Evolutionary conservation across 129 eudicot genomes (phyloP).

Genomic region (carrot (Daucus carota)): DH1_v3.0 NC_030388.2:26890501-26891000

Average conservation of each 20-base stretch:
- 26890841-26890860: neutral
- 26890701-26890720: slow-evolving; percentile 31
- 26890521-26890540: too few relatives aligned
- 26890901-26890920: neutral
- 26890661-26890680: slow-evolving; percentile 30
- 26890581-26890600: too few relatives aligned
- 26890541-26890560: too few relatives aligned
- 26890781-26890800: neutral
- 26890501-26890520: too few relatives aligned
- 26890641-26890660: slow-evolving; percentile 26
- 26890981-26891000: slow-evolving; percentile 28
- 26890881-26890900: neutral
- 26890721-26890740: neutral
- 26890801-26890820: neutral
- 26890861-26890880: neutral
- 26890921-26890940: slow-evolving; percentile 16
- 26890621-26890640: neutral
- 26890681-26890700: slow-evolving; percentile 18
- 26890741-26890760: neutral
- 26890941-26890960: slow-evolving; percentile 41
- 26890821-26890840: neutral
- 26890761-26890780: neutral
- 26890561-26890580: too few relatives aligned
- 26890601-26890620: too few relatives aligned
- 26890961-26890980: slow-evolving; percentile 13